Evolutionary conservation across 2,329 filamentous ascomycete species (phyloP).

Genomic region (Cercospora zeae-maydis): DNA sequence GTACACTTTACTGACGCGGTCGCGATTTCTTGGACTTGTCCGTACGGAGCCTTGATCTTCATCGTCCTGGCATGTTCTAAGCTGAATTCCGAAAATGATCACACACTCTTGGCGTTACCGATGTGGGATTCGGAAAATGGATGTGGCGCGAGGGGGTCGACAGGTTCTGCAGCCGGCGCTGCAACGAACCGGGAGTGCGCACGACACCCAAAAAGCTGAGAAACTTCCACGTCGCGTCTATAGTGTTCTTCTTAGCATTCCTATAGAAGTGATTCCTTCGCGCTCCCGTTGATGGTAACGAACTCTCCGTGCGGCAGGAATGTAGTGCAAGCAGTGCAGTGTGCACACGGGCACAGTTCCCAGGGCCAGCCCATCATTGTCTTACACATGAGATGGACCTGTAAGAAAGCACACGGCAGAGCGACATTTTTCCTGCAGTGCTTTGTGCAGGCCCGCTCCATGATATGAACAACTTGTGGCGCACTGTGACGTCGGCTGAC

Average conservation of each 20-base stretch:
- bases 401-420: background rate
- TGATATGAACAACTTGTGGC: background rate
- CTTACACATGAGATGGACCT: background rate
- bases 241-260: background rate
- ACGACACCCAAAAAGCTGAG: background rate
- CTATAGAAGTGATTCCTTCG: background rate
- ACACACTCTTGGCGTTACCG: background rate
- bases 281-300: background rate
- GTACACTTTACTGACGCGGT: background rate
- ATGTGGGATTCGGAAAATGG: background rate
- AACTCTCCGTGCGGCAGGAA: background rate
- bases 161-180: background rate
- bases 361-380: background rate
- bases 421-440: background rate
- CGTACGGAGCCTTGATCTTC: background rate
- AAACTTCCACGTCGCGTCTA: background rate
- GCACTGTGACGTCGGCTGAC: background rate
- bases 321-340: background rate
- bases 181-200: background rate
- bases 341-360: background rate
- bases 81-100: background rate
- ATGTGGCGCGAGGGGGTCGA: background rate
- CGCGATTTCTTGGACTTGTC: background rate
- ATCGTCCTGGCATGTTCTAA: background rate
- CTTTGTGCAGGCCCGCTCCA: background rate